Evolutionary conservation across 345 rosid species (phyloP).

Genomic region (Psidium friedrichsthalianum): DNA sequence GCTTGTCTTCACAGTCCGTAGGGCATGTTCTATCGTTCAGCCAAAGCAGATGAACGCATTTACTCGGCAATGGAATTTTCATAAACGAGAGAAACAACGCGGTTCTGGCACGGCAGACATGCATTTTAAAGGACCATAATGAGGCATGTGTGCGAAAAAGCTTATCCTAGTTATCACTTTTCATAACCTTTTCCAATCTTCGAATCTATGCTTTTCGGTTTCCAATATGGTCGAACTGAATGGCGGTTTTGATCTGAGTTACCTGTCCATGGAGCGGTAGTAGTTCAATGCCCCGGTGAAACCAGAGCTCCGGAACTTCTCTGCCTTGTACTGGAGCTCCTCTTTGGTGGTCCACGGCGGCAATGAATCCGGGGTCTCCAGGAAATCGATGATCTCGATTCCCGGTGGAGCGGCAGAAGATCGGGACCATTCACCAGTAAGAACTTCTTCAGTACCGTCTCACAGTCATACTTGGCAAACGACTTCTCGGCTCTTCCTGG

Average conservation of each 20-base stretch:
- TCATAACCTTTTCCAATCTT: background rate
- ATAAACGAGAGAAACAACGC: background rate
- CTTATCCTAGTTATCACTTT: background rate
- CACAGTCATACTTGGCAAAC: constrained; percentile 7
- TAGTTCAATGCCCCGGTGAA: constrained; percentile 23
- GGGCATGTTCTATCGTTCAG: background rate
- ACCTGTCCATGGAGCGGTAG: constrained; percentile 12
- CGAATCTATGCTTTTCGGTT: background rate
- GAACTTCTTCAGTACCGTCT: constrained; percentile 17
- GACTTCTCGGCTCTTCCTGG: constrained; percentile 14
- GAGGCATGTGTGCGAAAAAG: background rate
- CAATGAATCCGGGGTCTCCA: constrained; percentile 10
- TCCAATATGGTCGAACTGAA: background rate
- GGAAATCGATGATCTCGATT: constrained; percentile 17
- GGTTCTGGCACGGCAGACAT: background rate
- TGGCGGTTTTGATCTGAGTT: background rate
- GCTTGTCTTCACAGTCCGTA: background rate
- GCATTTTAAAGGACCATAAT: background rate
- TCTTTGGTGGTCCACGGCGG: constrained; percentile 18
- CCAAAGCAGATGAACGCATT: background rate
- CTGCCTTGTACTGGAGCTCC: constrained; percentile 14
- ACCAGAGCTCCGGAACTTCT: constrained; percentile 13
- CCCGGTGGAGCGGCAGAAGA: constrained; percentile 12
- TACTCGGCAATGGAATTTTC: background rate
- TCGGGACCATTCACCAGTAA: constrained; percentile 11